Base-by-base conservation (phyloP, 768 basidiomycete genomes). In the Leccinellum rugosiceps region DNA sequence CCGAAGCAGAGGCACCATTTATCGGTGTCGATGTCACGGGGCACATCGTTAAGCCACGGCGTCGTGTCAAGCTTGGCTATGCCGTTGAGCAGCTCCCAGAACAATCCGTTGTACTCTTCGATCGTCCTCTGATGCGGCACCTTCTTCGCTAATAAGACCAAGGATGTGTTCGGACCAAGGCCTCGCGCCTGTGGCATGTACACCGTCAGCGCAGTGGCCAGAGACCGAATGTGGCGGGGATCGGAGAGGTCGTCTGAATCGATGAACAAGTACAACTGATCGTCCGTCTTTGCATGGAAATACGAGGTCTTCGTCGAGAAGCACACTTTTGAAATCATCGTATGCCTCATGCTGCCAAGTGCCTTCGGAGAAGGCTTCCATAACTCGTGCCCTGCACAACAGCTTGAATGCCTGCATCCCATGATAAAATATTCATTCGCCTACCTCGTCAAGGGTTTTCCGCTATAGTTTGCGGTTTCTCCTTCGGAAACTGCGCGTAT, bases 221-320 rank as follows among this genome's bases (percentile, higher is more conserved):
- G 50, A 17, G 64, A 53, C n/a, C 53, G 50, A 38, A 65, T 62
- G 34, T 65, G 64, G 7, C 64, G 64, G 30, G 55, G 51, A 19
- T 65, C 53, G 32, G 64, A 65, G 31, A 65, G 50, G 55, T 65
- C 64, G 13, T 65, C 64, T 3, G 60, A 65, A 46, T 65, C 64
- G 47, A 65, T 59, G 54, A 65, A 65, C 25, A 65, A 19, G 54
- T 65, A 65, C 7, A 59, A 32, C 28, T 65, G 61, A 21, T 62
- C 58, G 10, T 65, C 64, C 10, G 56, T 62, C 34, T 65, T 65
- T 48, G 58, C 64, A 65, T 4, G 64, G 61, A 47, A 65, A 65
- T 10, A 65, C 35, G 7, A 65, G n/a, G 15, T 65, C 60, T 35
- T 65, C 57, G 28, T 65, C 64, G 32, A 65, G 60, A n/a, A 65